Percentiles rank a stretch among this genome's conserved stretches.
Conservation (phyloP, 176 grass and related monocot species). For the Bothriochloa decipiens region DNA sequence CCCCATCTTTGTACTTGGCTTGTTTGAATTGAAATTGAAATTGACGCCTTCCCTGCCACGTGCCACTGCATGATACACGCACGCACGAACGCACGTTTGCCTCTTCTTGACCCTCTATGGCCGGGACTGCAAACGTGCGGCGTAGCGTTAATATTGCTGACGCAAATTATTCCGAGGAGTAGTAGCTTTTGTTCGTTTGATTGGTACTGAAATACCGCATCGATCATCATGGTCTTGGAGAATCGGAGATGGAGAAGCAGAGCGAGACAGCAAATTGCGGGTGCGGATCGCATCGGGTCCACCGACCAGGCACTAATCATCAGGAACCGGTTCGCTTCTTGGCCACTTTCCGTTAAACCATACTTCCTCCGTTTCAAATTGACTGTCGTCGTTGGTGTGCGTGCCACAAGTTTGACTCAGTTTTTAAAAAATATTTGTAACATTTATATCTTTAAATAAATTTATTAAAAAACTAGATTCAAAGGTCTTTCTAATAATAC, state of each 20-base stretch:
- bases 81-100: neutral
- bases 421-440: no score
- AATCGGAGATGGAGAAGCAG: neutral
- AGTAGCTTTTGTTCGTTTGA: neutral
- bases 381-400: no score
- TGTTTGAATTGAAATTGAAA: no score
- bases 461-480: no score
- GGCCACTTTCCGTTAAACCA: neutral
- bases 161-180: neutral
- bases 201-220: neutral
- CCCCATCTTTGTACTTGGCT: no score
- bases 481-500: no score
- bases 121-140: neutral
- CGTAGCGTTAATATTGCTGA: neutral
- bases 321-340: constrained; percentile 21
- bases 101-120: neutral
- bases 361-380: no score
- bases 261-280: neutral
- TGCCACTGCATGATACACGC: constrained; percentile 26
- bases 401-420: no score
- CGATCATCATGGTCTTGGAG: neutral
- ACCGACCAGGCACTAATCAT: neutral
- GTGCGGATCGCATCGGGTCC: constrained; percentile 38
- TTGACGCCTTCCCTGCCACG: no score
- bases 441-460: no score